Evolutionary conservation across 108 stramenopile genomes (phyloP).

Genomic region (Conticribra guillardii): DNA sequence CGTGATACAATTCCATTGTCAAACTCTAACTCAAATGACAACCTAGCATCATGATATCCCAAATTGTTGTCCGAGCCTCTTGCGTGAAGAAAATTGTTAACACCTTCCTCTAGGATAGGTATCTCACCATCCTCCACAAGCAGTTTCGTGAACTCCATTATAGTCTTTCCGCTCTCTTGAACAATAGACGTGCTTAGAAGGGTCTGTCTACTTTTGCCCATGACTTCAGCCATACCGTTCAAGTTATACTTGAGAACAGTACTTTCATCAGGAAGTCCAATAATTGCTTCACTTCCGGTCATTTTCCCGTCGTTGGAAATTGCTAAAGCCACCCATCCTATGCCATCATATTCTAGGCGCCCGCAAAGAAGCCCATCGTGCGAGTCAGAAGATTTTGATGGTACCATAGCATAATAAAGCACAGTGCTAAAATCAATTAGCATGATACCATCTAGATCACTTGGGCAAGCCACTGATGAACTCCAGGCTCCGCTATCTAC

Average conservation of each 20-base stretch:
- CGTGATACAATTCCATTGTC: background rate
- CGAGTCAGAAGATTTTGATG: background rate
- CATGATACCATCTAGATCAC: background rate
- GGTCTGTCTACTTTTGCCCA: slow-evolving; percentile 54
- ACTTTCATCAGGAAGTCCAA: slow-evolving; percentile 22
- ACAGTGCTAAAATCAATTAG: background rate
- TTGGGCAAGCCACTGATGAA: background rate
- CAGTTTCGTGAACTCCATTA: slow-evolving; percentile 63
- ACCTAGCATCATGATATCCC: slow-evolving; percentile 38
- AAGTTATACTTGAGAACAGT: slow-evolving; percentile 26
- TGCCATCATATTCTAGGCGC: slow-evolving; percentile 12
- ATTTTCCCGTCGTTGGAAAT: slow-evolving; percentile 13
- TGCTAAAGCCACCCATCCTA: slow-evolving; percentile 27
- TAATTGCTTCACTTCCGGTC: slow-evolving; percentile 20
- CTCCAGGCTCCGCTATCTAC: no score
- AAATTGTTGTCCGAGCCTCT: slow-evolving; percentile 37
- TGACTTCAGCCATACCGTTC: slow-evolving; percentile 3
- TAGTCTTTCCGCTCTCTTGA: slow-evolving; percentile 45
- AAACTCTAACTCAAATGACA: slow-evolving; percentile 19
- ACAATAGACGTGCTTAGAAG: slow-evolving; percentile 41
- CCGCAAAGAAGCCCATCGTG: slow-evolving; percentile 25
- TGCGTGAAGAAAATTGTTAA: slow-evolving; percentile 53
- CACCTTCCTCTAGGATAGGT: slow-evolving; percentile 30
- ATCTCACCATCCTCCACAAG: slow-evolving; percentile 57
- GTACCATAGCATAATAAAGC: slow-evolving; percentile 22